Evolutionary conservation across 306 rosid genomes (phyloP), one percentile per base, ranked within the genome.

Genomic region (Lathyrus sativus): DNA sequence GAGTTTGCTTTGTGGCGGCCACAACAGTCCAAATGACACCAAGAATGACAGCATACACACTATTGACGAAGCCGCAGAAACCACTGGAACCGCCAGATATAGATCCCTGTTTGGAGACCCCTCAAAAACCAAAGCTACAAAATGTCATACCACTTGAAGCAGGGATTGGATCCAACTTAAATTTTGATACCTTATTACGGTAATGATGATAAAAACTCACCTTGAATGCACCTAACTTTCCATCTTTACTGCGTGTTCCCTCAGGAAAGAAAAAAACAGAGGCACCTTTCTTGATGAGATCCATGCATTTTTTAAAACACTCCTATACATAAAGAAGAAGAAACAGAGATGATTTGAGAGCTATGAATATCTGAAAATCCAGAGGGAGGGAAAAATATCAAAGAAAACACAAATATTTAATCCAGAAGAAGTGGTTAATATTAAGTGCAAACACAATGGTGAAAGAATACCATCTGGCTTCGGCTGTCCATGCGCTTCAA

Each of bases 261-360:
- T 93, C 98, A 0, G 97, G 98, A 62, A 93, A 93, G 91, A 88
- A 85, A 81, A 90, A 90, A 54, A 93, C 95, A 11, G 97, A 93
- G 68, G 89, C 89, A 33, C 98, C 96, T 78, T 90, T 88, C 76
- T 80, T 79, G 77, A 83, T 72, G 46, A 88, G 90, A 80, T 90
- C 88, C 78, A 88, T 86, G 86, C 97, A 93, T 38, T 85, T 79
- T 87, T 78, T 93, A 63, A 93, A 67, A 78, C 95, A 86, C 17
- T 93, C 96, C 97, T 93, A 71, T 18, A 81, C 42, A 80, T 74
- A 59, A 68, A 73, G 59, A 80, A 29, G 60, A 10, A 31, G 68
- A 51, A 35, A 67, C 43, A 72, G 39, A n/a, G 46, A 62, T 48
- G 31, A 72, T 42, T 65, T 53, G 61, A 58, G 62, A 12, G 12